Conservation (phyloP, 768 basidiomycete genomes). For the Guyanaporus albipodus region DNA sequence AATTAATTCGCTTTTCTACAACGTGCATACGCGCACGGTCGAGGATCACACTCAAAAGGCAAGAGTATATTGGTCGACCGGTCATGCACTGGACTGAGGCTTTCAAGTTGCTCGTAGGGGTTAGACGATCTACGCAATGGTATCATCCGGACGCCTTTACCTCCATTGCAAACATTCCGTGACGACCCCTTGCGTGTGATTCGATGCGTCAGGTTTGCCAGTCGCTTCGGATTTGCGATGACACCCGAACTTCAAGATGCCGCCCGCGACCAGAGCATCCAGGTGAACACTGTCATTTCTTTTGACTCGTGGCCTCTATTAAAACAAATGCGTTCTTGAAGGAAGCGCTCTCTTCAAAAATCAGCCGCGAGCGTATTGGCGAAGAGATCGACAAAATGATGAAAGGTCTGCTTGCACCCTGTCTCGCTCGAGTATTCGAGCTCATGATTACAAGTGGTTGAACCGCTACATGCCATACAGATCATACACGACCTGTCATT, state of each 20-base stretch:
- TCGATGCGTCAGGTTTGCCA: slow-evolving; percentile 87
- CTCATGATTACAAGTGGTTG: slow-evolving; percentile 47
- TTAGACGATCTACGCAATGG: slow-evolving; percentile 77
- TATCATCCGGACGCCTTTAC: slow-evolving; percentile 82
- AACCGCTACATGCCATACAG: slow-evolving; percentile 70
- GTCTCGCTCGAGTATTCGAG: neutral
- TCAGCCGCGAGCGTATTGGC: slow-evolving; percentile 87
- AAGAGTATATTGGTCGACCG: slow-evolving; percentile 1
- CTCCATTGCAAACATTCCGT: slow-evolving; percentile 81
- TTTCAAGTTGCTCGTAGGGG: slow-evolving; percentile 47
- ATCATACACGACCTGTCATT: slow-evolving; percentile 73
- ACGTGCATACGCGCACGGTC: slow-evolving; percentile 78
- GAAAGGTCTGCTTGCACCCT: slow-evolving; percentile 48
- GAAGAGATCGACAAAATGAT: slow-evolving; percentile 95
- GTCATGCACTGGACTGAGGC: slow-evolving; percentile 6
- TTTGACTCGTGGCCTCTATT: neutral
- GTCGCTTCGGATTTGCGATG: slow-evolving; percentile 80
- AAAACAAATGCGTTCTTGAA: slow-evolving; percentile 16
- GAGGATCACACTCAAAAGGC: slow-evolving; percentile 88
- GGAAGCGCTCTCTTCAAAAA: slow-evolving; percentile 72
- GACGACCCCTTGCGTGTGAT: slow-evolving; percentile 95
- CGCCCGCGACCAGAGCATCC: slow-evolving; percentile 56
- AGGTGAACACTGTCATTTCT: slow-evolving; percentile 40
- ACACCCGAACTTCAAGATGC: slow-evolving; percentile 64
- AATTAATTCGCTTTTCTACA: slow-evolving; percentile 96